phyloP scores from a whole-genome alignment of 1,284 basidiomycete genomes.

The Cutaneotrichosporon spelunceum region DNA sequence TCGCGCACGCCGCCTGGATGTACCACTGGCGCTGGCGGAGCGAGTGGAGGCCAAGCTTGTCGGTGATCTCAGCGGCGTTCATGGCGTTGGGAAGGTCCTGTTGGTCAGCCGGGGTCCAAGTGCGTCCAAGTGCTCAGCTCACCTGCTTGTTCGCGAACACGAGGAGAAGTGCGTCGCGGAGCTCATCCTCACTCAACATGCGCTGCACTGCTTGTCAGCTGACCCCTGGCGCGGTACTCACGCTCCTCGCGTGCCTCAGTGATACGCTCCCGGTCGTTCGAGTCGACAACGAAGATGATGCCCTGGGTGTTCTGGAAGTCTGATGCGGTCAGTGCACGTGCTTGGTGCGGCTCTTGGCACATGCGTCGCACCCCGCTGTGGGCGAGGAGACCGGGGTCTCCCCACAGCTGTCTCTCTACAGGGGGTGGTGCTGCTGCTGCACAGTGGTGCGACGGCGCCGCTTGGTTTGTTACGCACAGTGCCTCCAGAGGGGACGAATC shows the following conservation, averaged over 20 bases:
- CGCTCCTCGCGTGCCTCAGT: slow-evolving; percentile 96
- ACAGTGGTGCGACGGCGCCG: neutral
- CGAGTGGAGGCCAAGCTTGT: slow-evolving; percentile 97
- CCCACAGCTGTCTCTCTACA: neutral
- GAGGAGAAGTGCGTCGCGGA: slow-evolving; percentile 94
- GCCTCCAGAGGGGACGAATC: slow-evolving; percentile 96
- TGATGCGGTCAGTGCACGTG: slow-evolving; percentile 46
- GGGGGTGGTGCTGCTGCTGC: neutral
- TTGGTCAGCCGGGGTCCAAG: neutral
- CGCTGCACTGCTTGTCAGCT: slow-evolving; percentile 64
- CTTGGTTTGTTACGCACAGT: slow-evolving; percentile 46
- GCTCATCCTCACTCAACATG: slow-evolving; percentile 99
- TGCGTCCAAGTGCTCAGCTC: slow-evolving; percentile 9
- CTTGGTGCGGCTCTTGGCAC: neutral
- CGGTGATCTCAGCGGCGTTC: slow-evolving; percentile 99
- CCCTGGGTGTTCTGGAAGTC: slow-evolving; percentile 99
- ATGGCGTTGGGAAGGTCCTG: slow-evolving; percentile 94
- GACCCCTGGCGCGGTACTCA: slow-evolving; percentile 28
- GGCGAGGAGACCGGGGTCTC: neutral
- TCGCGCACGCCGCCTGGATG: slow-evolving; percentile 99
- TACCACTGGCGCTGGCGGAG: slow-evolving; percentile 98
- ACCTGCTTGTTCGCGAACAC: slow-evolving; percentile 98
- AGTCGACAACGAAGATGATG: slow-evolving; percentile 99
- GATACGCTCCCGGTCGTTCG: slow-evolving; percentile 99
- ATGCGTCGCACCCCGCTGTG: neutral